Evolutionary conservation across 2,329 filamentous ascomycete species (phyloP).

Genomic region (Ophiostoma sp.): DNA sequence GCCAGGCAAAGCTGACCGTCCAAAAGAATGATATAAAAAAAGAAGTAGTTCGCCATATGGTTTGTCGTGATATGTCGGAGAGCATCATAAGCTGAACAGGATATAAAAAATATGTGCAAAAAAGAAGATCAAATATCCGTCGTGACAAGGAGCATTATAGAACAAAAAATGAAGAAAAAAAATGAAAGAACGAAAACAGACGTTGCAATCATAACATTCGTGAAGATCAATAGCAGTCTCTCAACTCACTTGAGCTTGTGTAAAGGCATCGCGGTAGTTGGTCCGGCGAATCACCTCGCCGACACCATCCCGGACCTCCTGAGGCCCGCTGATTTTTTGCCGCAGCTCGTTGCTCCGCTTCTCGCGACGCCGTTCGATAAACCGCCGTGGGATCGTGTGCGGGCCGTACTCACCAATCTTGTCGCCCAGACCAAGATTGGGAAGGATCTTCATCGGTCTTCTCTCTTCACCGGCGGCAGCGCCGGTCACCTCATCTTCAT

Average conservation of each 20-base stretch:
- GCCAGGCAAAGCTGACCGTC: not conserved
- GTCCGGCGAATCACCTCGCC: conserved; percentile 55
- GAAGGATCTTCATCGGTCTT: conserved; percentile 32
- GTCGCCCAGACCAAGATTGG: conserved; percentile 46
- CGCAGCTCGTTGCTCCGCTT: conserved; percentile 60
- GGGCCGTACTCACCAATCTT: conserved; percentile 52
- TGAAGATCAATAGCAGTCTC: not conserved
- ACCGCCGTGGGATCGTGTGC: conserved; percentile 53
- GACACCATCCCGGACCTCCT: conserved; percentile 59
- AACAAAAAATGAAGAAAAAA: not conserved
- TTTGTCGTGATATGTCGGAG: conserved; percentile 18
- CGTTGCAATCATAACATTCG: conserved; percentile 17
- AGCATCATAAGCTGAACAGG: conserved; percentile 12
- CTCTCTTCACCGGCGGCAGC: not conserved
- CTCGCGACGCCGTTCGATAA: conserved; percentile 60
- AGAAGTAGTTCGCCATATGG: not conserved
- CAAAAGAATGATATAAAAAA: not conserved
- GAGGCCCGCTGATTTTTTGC: conserved; percentile 60
- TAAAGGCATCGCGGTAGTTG: conserved; percentile 40
- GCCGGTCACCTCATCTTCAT: not conserved
- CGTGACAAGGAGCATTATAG: not conserved
- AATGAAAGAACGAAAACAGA: not conserved
- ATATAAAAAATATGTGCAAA: not conserved
- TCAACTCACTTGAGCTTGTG: conserved; percentile 28
- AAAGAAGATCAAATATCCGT: not conserved